These are phyloP conservation scores for Ogataea chonburiensis DNA, from an alignment of 805 yeast genomes.

Conservation along the genomic window DNA sequence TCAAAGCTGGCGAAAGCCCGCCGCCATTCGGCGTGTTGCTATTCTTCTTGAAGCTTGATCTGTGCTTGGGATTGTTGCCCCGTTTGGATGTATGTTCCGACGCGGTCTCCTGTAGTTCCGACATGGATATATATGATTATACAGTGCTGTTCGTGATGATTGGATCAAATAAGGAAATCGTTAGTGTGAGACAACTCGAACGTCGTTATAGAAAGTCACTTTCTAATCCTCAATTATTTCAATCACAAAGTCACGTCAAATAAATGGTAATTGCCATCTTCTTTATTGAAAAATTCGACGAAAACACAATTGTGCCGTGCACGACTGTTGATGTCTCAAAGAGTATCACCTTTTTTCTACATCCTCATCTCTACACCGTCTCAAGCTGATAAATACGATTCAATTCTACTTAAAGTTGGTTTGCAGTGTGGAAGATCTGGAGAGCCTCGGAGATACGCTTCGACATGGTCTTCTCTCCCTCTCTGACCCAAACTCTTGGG, in stretches of 20 bases:
- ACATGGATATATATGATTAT: constrained; percentile 24
- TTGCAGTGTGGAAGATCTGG: constrained; percentile 78
- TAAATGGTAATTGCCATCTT: constrained; percentile 20
- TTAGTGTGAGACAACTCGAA: constrained; percentile 10
- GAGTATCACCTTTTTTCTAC: not conserved
- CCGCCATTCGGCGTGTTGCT: constrained; percentile 24
- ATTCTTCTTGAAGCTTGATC: constrained; percentile 47
- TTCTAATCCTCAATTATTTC: constrained; percentile 10
- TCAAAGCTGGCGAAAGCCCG: constrained; percentile 27
- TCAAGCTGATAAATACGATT: not conserved
- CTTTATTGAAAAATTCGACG: constrained; percentile 23
- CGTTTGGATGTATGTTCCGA: constrained; percentile 21
- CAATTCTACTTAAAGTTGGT: constrained; percentile 34
- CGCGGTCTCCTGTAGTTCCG: constrained; percentile 31
- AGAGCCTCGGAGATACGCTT: constrained; percentile 82
- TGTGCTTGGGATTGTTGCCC: constrained; percentile 34
- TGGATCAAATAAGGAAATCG: constrained; percentile 10
- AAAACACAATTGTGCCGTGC: constrained; percentile 11
- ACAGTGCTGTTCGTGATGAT: constrained; percentile 9
- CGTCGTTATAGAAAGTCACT: constrained; percentile 7
- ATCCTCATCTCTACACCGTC: constrained; percentile 8
- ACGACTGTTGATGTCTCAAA: constrained; percentile 8
- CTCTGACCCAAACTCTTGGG: constrained; percentile 99
- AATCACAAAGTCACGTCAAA: constrained; percentile 15
- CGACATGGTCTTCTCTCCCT: constrained; percentile 98